A percentile compares a stretch with the other conserved stretches of the same genome.
Conservation (phyloP, 208 protist genomes). For the Wallacemonas rigidus region DNA sequence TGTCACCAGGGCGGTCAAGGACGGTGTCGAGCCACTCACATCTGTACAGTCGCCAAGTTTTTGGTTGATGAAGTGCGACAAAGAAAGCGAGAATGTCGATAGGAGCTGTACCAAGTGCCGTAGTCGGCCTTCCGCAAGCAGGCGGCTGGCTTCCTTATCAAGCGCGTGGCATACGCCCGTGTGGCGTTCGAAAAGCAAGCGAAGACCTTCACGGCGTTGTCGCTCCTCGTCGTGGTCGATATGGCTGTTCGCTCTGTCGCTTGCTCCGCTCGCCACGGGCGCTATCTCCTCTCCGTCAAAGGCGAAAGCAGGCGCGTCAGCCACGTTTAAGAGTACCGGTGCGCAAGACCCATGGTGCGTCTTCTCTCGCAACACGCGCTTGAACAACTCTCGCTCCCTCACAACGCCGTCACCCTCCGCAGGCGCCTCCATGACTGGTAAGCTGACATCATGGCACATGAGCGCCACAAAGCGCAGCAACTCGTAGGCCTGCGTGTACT, state of each 20-base stretch:
- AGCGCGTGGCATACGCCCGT: slow-evolving; percentile 17
- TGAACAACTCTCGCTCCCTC: slow-evolving; percentile 13
- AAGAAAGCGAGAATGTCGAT: slow-evolving; percentile 36
- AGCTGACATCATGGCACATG: slow-evolving; percentile 46
- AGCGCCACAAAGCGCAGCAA: slow-evolving; percentile 74
- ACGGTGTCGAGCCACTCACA: not conserved
- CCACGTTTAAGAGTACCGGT: not conserved
- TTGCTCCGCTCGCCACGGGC: not conserved
- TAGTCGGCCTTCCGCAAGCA: slow-evolving; percentile 30
- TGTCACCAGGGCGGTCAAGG: not conserved
- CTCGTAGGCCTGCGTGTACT: slow-evolving; percentile 54
- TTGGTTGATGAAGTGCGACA: slow-evolving; percentile 28
- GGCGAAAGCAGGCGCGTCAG: not conserved
- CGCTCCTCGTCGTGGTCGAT: slow-evolving; percentile 12
- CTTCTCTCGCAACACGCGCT: slow-evolving; percentile 31
- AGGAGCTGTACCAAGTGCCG: slow-evolving; percentile 31
- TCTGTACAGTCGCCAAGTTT: not conserved
- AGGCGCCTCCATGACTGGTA: slow-evolving; percentile 22
- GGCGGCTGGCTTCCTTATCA: slow-evolving; percentile 21
- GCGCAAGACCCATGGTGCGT: not conserved
- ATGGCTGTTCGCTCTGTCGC: not conserved
- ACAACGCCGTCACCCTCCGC: not conserved
- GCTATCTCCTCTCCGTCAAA: slow-evolving; percentile 2
- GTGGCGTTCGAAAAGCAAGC: slow-evolving; percentile 18
- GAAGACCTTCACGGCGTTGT: slow-evolving; percentile 5